Base-by-base conservation (phyloP, 495 filamentous ascomycete species). In the Cercophora samala region DNA sequence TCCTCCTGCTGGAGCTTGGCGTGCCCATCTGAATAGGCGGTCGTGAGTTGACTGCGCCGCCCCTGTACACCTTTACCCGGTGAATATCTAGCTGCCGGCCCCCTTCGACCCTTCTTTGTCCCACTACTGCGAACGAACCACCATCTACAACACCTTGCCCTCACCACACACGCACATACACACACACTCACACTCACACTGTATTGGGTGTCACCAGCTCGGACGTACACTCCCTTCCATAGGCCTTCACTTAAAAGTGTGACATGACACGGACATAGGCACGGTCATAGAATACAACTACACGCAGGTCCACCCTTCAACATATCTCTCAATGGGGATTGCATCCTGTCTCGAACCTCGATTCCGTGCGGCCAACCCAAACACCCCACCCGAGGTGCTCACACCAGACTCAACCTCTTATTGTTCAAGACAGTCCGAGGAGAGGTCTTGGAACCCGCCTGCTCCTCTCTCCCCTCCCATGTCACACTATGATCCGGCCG, bases 401-500 rank as follows among this genome's bases (percentile, higher is more conserved):
- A 82, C 80, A 60, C 79, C 80, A 63, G 77, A 76, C 59, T 78
- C 79, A 22, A 70, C 77, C n/a, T 72, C 75, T 58, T 79, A 72
- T 65, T 74, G 74, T 22, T 74, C 73, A 22, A 74, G 72, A 71
- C 74, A 74, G 58, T 75, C 76, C 23, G 80, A 79, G 68, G 79
- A 81, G 69, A 73, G 73, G 72, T 69, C 73, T 37, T 80, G 76
- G 73, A 75, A 76, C 58, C 70, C 63, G 66, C 66, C 66, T 52
- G 72, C 73, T 72, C 76, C 76, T 68, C 68, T 72, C 56, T 82
- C 82, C 55, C 81, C 81, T 70, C 81, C 82, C 61, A 84, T 83
- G 81, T 84, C 82, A 74, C 78, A 78, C 76, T 80, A 84, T 84
- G 82, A 82, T 63, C 76, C 77, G 62, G 71, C 70, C 68, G 75